phyloP scores from a whole-genome alignment of 208 protist genomes.

The Leishmania turanica region DNA sequence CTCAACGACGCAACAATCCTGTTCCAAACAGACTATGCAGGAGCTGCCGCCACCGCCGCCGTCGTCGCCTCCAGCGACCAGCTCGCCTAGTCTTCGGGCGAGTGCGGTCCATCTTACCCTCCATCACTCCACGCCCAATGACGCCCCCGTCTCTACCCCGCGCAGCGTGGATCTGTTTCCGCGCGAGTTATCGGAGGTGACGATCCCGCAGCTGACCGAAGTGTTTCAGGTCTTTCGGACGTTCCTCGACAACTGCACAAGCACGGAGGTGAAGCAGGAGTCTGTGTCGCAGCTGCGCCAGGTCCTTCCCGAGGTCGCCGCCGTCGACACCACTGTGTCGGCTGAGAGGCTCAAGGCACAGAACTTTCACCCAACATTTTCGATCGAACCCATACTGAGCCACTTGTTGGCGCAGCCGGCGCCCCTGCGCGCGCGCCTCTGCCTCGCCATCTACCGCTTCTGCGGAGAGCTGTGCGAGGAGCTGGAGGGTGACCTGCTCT shows the following conservation, averaged over 20 bases:
- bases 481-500: constrained; percentile 77
- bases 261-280: constrained; percentile 23
- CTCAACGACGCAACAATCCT: neutral
- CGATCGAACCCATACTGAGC: constrained; percentile 51
- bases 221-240: constrained; percentile 45
- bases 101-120: constrained; percentile 11
- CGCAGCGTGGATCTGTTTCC: constrained; percentile 25
- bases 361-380: constrained; percentile 42
- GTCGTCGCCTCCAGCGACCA: constrained; percentile 7
- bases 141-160: constrained; percentile 13
- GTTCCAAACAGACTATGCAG: neutral
- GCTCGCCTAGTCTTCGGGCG: neutral
- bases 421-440: constrained; percentile 60
- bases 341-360: constrained; percentile 18
- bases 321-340: constrained; percentile 24
- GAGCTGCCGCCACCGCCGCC: constrained; percentile 6
- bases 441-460: constrained; percentile 76
- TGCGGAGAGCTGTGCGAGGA: constrained; percentile 64
- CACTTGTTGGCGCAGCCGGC: constrained; percentile 47
- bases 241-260: constrained; percentile 39
- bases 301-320: constrained; percentile 39
- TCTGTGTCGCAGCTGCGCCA: constrained; percentile 33
- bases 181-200: constrained; percentile 38
- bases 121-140: constrained; percentile 14
- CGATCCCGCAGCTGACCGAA: constrained; percentile 40